Evolutionary conservation across 78 protist species (phyloP), one percentile per base, ranked within the genome.

Genomic region (Cavenderia fasciculata): DNA sequence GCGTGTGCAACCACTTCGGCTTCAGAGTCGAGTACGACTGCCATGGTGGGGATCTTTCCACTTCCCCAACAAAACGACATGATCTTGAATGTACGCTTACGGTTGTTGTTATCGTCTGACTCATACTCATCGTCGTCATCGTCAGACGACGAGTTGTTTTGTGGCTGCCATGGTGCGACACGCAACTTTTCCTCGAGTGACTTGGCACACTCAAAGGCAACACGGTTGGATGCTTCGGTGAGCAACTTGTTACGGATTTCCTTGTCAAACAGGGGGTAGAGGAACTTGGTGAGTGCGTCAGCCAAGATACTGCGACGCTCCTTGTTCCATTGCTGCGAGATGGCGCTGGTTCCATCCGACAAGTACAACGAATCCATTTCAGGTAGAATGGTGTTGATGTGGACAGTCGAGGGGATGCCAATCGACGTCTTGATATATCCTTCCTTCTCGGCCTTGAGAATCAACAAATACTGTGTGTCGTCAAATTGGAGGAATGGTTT

Each of bases 391-490:
- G 40, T 69, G 10, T 38, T 41, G 19, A 61, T 52, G 23, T 87
- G 82, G 1, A 44, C 79, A 8, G 29, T 27, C 29, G 70, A 82
- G 0, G 85, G 49, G 33, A 86, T 63, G 31, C 66, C 92, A 57
- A 87, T 74, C 4, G 68, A 49, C 1, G 78, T 44, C 62, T 75
- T 87, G 33, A 87, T 68, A 77, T 74, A 87, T 11, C 93, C 93
- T 19, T 87, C 93, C 7, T 57, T 76, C 59, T 87, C 93, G 21
- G 93, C 93, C n/a, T 87, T 87, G 49, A 87, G 69, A 6, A 87
- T 75, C 27, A 77, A 65, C 4, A 87, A 57, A 29, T 70, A 87
- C 21, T 87, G 88, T 16, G 86, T 61, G 6, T 73, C 78, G 25
- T 73, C 77, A 38, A 87, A 87, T 11, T 47, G 33, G 43, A 57